Conservation (phyloP, 345 rosid genomes). For the Physaria fendleri region DNA sequence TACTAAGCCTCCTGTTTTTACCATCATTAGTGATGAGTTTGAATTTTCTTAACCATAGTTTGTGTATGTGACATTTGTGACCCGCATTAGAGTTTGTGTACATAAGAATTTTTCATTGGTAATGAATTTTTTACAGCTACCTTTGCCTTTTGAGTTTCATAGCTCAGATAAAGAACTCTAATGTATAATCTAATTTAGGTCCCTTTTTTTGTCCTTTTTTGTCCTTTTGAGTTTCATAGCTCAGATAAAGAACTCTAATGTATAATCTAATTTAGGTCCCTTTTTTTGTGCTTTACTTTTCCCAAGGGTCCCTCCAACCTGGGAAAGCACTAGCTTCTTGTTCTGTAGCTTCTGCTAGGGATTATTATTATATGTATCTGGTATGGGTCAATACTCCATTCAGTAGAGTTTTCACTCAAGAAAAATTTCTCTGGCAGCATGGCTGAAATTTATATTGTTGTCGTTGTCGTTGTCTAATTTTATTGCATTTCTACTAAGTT, state of each 20-base stretch:
- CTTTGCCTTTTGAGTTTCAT: background rate
- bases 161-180: background rate
- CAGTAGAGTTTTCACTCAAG: background rate
- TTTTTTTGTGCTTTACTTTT: background rate
- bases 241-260: background rate
- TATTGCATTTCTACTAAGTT: constrained; percentile 4
- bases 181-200: background rate
- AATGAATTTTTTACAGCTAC: background rate
- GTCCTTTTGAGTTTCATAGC: constrained; percentile 3
- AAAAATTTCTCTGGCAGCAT: background rate
- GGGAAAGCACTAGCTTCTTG: background rate
- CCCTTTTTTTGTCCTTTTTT: too few species aligned
- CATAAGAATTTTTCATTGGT: background rate
- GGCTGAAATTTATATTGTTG: background rate
- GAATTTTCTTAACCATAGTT: background rate
- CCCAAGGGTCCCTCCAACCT: background rate
- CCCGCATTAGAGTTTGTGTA: constrained; percentile 8
- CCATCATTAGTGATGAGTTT: constrained; percentile 4
- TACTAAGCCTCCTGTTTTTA: constrained; percentile 4
- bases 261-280: background rate
- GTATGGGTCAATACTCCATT: background rate
- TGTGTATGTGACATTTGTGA: constrained; percentile 1
- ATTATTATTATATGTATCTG: background rate
- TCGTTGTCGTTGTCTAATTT: constrained; percentile 1
- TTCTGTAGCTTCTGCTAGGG: background rate